Percentiles rank a stretch among this genome's conserved stretches.
These are phyloP conservation scores for Penicillium sp. DNA, from an alignment of 2,329 filamentous ascomycete genomes.

Conservation along the genomic window DNA sequence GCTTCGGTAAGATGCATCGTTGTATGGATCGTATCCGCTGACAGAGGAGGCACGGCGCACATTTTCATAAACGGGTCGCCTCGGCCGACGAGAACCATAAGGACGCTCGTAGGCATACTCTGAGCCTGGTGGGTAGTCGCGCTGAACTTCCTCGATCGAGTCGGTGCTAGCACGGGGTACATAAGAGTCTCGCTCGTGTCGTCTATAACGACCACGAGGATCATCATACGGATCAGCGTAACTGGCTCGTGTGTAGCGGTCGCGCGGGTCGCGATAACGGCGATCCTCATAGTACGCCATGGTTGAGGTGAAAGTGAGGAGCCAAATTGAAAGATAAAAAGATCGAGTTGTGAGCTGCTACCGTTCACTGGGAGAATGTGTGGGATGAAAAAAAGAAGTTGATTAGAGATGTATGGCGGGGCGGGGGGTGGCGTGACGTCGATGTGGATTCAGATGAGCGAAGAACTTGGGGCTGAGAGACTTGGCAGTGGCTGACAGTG, in stretches of 20 bases:
- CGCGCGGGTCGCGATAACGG: conserved; percentile 26
- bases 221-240: conserved; percentile 33
- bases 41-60: conserved; percentile 39
- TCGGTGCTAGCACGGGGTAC: conserved; percentile 65
- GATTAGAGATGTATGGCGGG: conserved; percentile 14
- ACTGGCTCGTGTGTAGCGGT: conserved; percentile 28
- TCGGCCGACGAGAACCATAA: conserved; percentile 15
- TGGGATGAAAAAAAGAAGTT: conserved; percentile 6
- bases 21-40: conserved; percentile 33
- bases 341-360: conserved; percentile 15
- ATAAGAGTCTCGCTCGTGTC: conserved; percentile 20
- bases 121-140: conserved; percentile 74
- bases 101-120: conserved; percentile 42
- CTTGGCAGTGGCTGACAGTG: conserved; percentile 9
- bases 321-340: conserved; percentile 7
- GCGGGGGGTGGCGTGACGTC: conserved; percentile 27
- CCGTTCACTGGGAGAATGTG: conserved; percentile 14
- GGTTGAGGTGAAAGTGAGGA: conserved; percentile 7
- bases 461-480: conserved; percentile 3
- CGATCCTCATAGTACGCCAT: conserved; percentile 42
- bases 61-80: conserved; percentile 32
- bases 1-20: conserved; percentile 33
- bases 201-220: conserved; percentile 14
- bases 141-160: conserved; percentile 75
- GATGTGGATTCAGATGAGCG: conserved; percentile 17